phyloP scores from a whole-genome alignment of 2,329 filamentous ascomycete genomes.

The Trichoderma sp. region DNA sequence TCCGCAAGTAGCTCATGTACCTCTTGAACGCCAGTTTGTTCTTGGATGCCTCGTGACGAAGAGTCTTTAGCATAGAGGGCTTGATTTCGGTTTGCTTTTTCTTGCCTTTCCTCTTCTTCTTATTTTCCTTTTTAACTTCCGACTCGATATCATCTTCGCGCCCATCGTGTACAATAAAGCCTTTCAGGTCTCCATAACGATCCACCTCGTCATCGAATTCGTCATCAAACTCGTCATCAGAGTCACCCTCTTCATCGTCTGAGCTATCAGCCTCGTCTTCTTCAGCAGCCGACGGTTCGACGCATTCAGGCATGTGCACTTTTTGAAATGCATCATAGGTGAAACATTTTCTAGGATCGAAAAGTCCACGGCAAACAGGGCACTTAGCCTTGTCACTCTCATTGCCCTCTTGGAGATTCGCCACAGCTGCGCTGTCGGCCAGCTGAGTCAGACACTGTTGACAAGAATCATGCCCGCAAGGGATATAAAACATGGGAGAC shows the following conservation, averaged over 20 bases:
- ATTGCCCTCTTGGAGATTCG: slow-evolving; percentile 59
- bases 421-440: slow-evolving; percentile 58
- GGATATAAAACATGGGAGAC: slow-evolving; percentile 76
- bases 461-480: slow-evolving; percentile 82
- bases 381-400: slow-evolving; percentile 64
- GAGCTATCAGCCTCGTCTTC: slow-evolving; percentile 42
- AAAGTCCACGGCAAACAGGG: slow-evolving; percentile 70
- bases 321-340: slow-evolving; percentile 73
- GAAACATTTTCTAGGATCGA: slow-evolving; percentile 70
- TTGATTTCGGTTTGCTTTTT: slow-evolving; percentile 48
- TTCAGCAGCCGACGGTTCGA: slow-evolving; percentile 35
- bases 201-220: slow-evolving; percentile 36
- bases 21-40: slow-evolving; percentile 65
- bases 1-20: slow-evolving; percentile 69
- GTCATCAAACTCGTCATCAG: slow-evolving; percentile 33
- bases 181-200: slow-evolving; percentile 47
- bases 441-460: slow-evolving; percentile 73
- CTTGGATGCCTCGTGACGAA: slow-evolving; percentile 67
- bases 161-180: slow-evolving; percentile 54
- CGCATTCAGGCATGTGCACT: slow-evolving; percentile 63
- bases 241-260: slow-evolving; percentile 33
- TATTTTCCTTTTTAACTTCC: slow-evolving; percentile 30
- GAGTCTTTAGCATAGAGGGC: slow-evolving; percentile 58
- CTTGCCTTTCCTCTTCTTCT: slow-evolving; percentile 42
- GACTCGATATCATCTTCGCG: slow-evolving; percentile 37